These are phyloP conservation scores for Roridomyces roridus DNA, from an alignment of 768 basidiomycete genomes.

Conservation along the genomic window DNA sequence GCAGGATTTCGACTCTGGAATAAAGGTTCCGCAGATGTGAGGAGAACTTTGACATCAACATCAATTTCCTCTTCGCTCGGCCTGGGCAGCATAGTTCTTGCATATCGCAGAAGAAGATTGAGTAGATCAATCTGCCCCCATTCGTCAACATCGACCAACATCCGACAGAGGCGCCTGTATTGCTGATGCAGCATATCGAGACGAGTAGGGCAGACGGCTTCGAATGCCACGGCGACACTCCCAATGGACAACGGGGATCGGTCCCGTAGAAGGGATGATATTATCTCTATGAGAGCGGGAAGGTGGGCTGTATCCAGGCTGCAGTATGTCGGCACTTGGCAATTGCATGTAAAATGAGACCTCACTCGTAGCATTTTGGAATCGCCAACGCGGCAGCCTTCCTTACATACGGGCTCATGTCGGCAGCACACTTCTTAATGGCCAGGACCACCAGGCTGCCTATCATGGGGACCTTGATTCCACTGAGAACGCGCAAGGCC, in stretches of 20 bases:
- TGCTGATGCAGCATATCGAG: conserved; percentile 90
- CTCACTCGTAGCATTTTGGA: conserved; percentile 78
- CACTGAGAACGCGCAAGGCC: conserved; percentile 92
- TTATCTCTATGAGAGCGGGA: conserved; percentile 69
- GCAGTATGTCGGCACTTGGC: conserved; percentile 3
- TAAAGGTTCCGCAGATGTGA: conserved; percentile 75
- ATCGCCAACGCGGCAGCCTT: conserved; percentile 93
- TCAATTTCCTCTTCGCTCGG: conserved; percentile 73
- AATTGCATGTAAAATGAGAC: conserved; percentile 1
- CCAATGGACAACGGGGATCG: conserved; percentile 89
- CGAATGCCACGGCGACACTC: conserved; percentile 84
- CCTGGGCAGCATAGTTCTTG: conserved; percentile 79
- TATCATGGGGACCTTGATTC: conserved; percentile 91
- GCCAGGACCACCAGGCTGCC: conserved; percentile 84
- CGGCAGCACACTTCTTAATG: conserved; percentile 90
- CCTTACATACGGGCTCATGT: conserved; percentile 93
- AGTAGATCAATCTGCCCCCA: conserved; percentile 93
- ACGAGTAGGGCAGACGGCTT: conserved; percentile 83
- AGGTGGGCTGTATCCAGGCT: conserved; percentile 82
- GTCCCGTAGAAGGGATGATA: conserved; percentile 71
- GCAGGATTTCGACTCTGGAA: conserved; percentile 90
- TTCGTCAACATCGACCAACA: conserved; percentile 92
- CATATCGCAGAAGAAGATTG: conserved; percentile 82
- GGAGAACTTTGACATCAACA: conserved; percentile 75
- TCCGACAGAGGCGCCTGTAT: conserved; percentile 81